Conservation (phyloP, 2,329 filamentous ascomycete species). For the Niveomyces coronatus region DNA sequence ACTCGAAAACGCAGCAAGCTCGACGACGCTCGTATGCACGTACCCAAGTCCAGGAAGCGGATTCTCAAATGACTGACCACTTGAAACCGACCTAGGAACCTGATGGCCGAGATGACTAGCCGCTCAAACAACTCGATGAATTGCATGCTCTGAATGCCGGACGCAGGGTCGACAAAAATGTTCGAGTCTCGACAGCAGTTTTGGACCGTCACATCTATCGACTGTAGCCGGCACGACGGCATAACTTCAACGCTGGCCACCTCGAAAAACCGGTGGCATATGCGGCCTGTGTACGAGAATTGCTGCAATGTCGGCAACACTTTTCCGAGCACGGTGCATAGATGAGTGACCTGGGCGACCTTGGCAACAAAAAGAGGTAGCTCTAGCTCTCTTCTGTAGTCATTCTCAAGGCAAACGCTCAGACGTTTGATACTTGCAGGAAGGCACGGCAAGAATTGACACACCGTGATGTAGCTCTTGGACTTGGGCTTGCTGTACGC, state of each 20-base stretch:
- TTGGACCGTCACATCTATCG: conserved; percentile 62
- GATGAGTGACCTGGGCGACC: conserved; percentile 48
- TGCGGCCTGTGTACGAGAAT: conserved; percentile 60
- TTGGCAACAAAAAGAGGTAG: conserved; percentile 53
- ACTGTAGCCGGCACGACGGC: conserved; percentile 44
- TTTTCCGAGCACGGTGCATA: conserved; percentile 53
- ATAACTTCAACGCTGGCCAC: conserved; percentile 41
- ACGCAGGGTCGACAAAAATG: conserved; percentile 52
- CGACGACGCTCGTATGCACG: conserved; percentile 15
- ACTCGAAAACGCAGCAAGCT: background rate
- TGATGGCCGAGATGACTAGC: conserved; percentile 53
- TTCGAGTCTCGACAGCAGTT: conserved; percentile 55
- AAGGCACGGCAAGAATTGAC: conserved; percentile 48
- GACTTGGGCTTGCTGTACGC: conserved; percentile 62
- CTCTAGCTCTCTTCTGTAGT: conserved; percentile 54
- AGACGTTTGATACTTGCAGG: conserved; percentile 50
- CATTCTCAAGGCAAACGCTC: conserved; percentile 60
- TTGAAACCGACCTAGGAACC: conserved; percentile 47
- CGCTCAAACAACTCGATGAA: conserved; percentile 65
- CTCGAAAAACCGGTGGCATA: conserved; percentile 61
- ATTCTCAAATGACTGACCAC: conserved; percentile 57
- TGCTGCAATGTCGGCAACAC: conserved; percentile 54
- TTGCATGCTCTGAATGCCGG: conserved; percentile 59
- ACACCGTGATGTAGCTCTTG: conserved; percentile 62
- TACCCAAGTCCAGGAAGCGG: conserved; percentile 63